Evolutionary conservation across 2,329 filamentous ascomycete species (phyloP).

Genomic region (Didymella keratinophila): DNA sequence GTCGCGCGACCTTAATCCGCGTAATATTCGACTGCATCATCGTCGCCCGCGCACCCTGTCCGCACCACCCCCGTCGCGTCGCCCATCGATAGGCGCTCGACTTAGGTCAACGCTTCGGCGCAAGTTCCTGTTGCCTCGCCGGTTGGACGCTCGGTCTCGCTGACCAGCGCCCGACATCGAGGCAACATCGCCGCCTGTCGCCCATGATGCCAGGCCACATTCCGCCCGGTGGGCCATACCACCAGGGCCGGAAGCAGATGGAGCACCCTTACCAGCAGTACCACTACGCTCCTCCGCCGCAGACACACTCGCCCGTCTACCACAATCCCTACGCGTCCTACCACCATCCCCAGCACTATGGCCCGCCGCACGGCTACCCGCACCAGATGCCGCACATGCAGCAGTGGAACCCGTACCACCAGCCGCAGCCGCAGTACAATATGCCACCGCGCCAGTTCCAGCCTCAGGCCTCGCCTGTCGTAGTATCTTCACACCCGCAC

Average conservation of each 20-base stretch:
- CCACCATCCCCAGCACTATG: constrained; percentile 51
- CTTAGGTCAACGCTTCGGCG: constrained; percentile 36
- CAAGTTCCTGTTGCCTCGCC: constrained; percentile 47
- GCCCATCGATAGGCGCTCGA: constrained; percentile 48
- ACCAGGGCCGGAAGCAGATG: constrained; percentile 52
- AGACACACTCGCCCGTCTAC: constrained; percentile 50
- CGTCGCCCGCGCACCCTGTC: constrained; percentile 58
- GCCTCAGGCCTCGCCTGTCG: constrained; percentile 54
- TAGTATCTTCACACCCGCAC: constrained; percentile 57
- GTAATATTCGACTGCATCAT: constrained; percentile 30
- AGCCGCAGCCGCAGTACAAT: constrained; percentile 43
- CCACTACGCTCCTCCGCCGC: constrained; percentile 46
- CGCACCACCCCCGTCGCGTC: constrained; percentile 59
- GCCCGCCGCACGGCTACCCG: constrained; percentile 45
- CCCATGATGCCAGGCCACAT: constrained; percentile 73
- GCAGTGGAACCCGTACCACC: constrained; percentile 53
- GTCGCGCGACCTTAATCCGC: constrained; percentile 40
- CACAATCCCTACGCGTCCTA: constrained; percentile 50
- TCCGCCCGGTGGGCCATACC: constrained; percentile 49
- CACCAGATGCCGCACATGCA: constrained; percentile 49
- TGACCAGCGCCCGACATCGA: constrained; percentile 50
- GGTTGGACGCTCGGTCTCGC: constrained; percentile 48
- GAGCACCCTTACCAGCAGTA: constrained; percentile 42
- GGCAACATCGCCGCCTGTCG: constrained; percentile 53
- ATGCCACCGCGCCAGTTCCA: constrained; percentile 51